Evolutionary conservation across 2,329 filamentous ascomycete species (phyloP).

Genomic region (Paraconiothyrium sp.): DNA sequence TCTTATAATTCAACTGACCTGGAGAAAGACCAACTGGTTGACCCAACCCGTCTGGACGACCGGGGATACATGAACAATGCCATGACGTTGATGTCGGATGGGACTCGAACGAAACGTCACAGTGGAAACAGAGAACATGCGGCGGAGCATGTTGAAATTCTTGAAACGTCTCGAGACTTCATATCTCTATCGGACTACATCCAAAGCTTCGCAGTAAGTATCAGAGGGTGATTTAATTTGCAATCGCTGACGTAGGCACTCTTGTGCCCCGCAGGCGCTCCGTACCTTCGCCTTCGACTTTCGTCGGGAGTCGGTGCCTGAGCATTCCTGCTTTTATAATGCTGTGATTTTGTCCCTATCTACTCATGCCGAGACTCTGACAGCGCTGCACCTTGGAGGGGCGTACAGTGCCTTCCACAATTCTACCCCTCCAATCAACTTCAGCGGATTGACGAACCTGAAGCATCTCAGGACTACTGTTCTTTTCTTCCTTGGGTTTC

Average conservation of each 20-base stretch:
- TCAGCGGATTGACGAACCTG: background rate
- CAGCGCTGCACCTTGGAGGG: slow-evolving; percentile 1
- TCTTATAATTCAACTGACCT: background rate
- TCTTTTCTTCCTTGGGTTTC: background rate
- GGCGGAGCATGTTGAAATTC: slow-evolving; percentile 4
- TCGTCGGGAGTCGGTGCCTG: background rate
- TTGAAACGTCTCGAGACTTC: background rate
- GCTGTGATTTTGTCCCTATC: slow-evolving; percentile 1
- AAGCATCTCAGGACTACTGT: slow-evolving; percentile 1
- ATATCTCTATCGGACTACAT: background rate
- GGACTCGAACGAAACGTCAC: too few species aligned
- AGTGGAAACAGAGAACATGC: background rate
- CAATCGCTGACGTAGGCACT: background rate
- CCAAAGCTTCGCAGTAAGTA: background rate
- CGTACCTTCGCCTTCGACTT: slow-evolving; percentile 11
- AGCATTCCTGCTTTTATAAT: background rate
- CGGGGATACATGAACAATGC: background rate
- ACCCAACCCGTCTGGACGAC: background rate
- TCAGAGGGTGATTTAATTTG: background rate
- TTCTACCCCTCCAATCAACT: background rate
- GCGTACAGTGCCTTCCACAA: background rate
- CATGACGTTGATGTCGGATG: background rate
- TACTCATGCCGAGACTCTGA: slow-evolving; percentile 5
- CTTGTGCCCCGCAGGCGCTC: background rate
- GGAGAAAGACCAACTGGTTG: too few species aligned